These are phyloP conservation scores for Chlorophyllum brunneum DNA, from an alignment of 768 basidiomycete species.

Conservation along the genomic window DNA sequence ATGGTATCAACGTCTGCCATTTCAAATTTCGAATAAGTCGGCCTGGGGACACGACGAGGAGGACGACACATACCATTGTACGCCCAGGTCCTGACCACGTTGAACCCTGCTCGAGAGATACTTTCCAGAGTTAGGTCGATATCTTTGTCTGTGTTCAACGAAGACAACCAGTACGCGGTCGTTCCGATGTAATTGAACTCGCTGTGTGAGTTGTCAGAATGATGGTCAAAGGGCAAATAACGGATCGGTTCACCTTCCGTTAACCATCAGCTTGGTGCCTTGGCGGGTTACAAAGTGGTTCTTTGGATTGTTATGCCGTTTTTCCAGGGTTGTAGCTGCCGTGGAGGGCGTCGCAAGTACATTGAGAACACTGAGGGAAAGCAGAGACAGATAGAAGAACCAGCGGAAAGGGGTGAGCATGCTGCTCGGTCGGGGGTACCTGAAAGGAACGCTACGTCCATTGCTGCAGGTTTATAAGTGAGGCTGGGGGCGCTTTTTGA, in stretches of 20 bases:
- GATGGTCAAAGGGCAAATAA: background rate
- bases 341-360: slow-evolving; percentile 24
- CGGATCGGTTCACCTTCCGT: slow-evolving; percentile 41
- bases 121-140: slow-evolving; percentile 54
- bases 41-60: background rate
- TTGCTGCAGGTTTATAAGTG: too few relatives aligned
- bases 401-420: slow-evolving; percentile 16
- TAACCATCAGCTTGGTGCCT: slow-evolving; percentile 46
- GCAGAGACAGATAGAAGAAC: slow-evolving; percentile 21
- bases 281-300: slow-evolving; percentile 42
- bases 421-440: too few relatives aligned
- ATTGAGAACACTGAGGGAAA: slow-evolving; percentile 17
- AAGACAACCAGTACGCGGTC: slow-evolving; percentile 64
- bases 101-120: slow-evolving; percentile 53
- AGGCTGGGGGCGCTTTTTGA: too few relatives aligned
- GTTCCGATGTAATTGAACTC: slow-evolving; percentile 38
- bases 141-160: slow-evolving; percentile 50
- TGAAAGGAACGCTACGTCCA: too few relatives aligned
- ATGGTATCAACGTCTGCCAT: slow-evolving; percentile 45
- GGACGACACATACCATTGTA: slow-evolving; percentile 51
- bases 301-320: slow-evolving; percentile 21
- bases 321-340: too few relatives aligned
- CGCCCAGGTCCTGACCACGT: slow-evolving; percentile 64
- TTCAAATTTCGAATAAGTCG: background rate
- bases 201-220: slow-evolving; percentile 17